phyloP scores from a whole-genome alignment of 192 early-diverging fungal species.

The Backusella macrospora region DNA sequence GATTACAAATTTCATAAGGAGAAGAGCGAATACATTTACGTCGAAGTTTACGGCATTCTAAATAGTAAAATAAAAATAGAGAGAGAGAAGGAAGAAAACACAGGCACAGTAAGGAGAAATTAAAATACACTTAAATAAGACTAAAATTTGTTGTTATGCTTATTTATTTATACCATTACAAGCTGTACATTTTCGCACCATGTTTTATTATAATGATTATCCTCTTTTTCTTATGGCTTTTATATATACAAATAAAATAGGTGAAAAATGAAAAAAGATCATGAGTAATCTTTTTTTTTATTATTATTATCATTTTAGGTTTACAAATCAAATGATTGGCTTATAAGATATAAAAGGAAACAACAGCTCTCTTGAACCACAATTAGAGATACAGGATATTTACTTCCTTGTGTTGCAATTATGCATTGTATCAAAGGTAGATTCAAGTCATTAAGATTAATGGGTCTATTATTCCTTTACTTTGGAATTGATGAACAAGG shows the following conservation, averaged over 20 bases:
- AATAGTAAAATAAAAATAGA: not conserved
- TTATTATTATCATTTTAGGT: not conserved
- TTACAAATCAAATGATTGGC: not conserved
- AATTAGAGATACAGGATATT: too few relatives aligned
- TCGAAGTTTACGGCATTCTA: constrained; percentile 13
- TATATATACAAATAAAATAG: too few relatives aligned
- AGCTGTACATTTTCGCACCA: constrained; percentile 1
- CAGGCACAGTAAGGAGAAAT: not conserved
- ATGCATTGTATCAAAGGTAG: too few relatives aligned
- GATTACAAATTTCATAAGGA: not conserved
- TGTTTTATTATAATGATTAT: too few relatives aligned
- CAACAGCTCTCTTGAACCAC: not conserved
- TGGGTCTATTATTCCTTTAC: too few relatives aligned
- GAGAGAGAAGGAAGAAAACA: not conserved
- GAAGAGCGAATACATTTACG: constrained; percentile 6
- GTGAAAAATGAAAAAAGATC: not conserved
- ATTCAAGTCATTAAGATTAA: too few relatives aligned
- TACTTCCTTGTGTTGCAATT: too few relatives aligned
- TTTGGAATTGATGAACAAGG: too few relatives aligned
- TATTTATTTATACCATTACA: not conserved
- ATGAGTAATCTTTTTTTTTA: not conserved
- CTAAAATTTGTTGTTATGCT: not conserved
- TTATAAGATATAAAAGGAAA: not conserved
- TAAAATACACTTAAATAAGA: not conserved
- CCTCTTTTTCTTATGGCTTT: not conserved